Percentiles rank a stretch among this genome's conserved stretches.
These are phyloP conservation scores for Pseudonitzschia multistriata DNA, from an alignment of 108 stramenopile species.

Conservation along the genomic window DNA sequence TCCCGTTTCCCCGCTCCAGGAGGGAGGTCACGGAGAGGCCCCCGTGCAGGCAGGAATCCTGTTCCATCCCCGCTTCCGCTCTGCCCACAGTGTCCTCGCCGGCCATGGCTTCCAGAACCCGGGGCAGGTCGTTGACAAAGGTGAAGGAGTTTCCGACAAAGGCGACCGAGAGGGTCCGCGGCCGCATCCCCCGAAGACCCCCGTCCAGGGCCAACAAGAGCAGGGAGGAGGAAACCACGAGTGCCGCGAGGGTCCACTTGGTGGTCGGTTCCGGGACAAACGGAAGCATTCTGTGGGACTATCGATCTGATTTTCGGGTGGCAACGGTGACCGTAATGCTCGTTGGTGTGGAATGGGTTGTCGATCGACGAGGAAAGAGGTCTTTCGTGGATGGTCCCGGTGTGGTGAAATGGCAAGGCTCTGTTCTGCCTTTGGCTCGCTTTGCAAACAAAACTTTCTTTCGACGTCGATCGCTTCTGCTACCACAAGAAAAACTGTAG, in stretches of 20 bases:
- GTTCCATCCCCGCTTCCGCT: too few species aligned
- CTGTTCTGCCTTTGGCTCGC: too few species aligned
- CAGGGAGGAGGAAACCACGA: neutral
- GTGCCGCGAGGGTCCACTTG: neutral
- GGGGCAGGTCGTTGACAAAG: constrained; percentile 54
- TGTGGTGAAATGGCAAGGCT: too few species aligned
- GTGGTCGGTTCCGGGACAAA: neutral
- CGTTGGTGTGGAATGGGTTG: too few species aligned
- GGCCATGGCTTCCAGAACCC: constrained; percentile 29
- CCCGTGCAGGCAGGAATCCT: constrained; percentile 46
- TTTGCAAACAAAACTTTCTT: too few species aligned
- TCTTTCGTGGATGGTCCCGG: too few species aligned
- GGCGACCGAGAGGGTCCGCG: constrained; percentile 22
- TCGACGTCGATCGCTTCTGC: too few species aligned
- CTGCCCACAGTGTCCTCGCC: neutral
- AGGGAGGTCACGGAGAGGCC: constrained; percentile 17
- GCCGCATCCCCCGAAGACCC: neutral
- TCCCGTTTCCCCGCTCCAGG: constrained; percentile 45
- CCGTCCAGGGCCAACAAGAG: neutral
- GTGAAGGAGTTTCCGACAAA: constrained; percentile 49
- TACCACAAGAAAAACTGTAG: too few species aligned
- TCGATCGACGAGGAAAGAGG: too few species aligned
- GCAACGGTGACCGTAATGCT: too few species aligned
- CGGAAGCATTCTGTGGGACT: neutral
- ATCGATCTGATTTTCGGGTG: too few species aligned